Evolutionary conservation across 2,329 filamentous ascomycete genomes (phyloP), one percentile per base, ranked within the genome.

Genomic region (Kalmusia sp.): DNA sequence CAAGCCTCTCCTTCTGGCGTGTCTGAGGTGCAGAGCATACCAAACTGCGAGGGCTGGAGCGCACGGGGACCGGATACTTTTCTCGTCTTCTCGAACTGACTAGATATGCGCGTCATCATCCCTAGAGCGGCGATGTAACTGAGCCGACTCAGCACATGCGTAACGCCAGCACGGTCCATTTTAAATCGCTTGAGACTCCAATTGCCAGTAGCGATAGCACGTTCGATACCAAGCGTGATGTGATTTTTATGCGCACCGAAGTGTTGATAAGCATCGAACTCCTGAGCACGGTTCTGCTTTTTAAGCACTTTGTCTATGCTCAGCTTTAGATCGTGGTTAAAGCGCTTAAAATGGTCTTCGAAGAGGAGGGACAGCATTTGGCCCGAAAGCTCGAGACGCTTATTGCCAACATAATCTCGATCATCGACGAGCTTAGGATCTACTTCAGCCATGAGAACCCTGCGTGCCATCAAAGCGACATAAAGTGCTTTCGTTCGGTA

Each of bases 71-170:
- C 96, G 70, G 89, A 93, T 56, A 99, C 93, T 76, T 99, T 99
- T 64, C 95, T 82, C 2, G 95, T 98, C 82, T 99, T 99, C 73
- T 99, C 95, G 69, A 99, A 99, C 78, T 99, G 95, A 83, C 91
- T 96, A 74, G 90, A 95, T 68, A 99, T 98, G 74, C 95, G 85
- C 12, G 95, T 99, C 95, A 99, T 99, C 96, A 99, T 99, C 58
- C 96, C 96, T 24, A 99, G 84, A 24, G 95, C 95, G 58, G 90
- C 91, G 73, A 99, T 97, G 71, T 98, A 99, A 75, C 93, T 98
- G 50, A 99, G 81, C 59, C 95, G 87, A 76, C 93, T 98, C 43
- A 99, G 82, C 34, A 99, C 92, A 75, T 99, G 95, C 0, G 96
- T 98, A 19, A 99, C 92, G 70, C 95, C 95, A 19, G 95, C 93